Evolutionary conservation across 2,329 filamentous ascomycete genomes (phyloP), one percentile per base, ranked within the genome.

Genomic region (Penicillium sp.): DNA sequence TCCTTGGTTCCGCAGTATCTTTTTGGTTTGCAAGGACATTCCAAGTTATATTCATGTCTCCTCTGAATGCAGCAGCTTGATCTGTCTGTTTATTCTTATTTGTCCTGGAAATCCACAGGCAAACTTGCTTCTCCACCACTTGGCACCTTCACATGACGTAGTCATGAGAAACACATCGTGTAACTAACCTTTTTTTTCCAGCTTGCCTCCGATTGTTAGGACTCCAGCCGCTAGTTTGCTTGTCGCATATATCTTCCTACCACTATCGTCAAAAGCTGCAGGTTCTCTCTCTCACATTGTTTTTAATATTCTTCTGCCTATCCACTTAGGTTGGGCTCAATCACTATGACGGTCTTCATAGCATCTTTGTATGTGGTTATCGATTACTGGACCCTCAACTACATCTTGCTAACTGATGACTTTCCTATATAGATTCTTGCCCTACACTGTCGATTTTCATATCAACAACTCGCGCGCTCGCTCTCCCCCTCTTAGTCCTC

Each of bases 401-500:
- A 38, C 29, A 25, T 15, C 21, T 41, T 23, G 27, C 61, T 62
- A 52, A 67, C 41, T n/a, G 31, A 23, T 42, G 25, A 15, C 19
- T 45, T 25, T n/a, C 3, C 25, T 1, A 2, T 29, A 4, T 50
- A 96, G 93, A 57, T 96, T 96, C 73, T 84, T 97, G 37, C 93
- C 93, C 35, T 93, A 96, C 74, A 97, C 93, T 41, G 82, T 96
- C 69, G 88, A 96, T 75, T 97, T 97, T 75, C 87, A 88, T 66
- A 81, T 90, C 56, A 84, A 75, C 46, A 67, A 70, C 21, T 61
- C 65, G 27, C 67, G 68, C 52, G 59, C 68, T 60, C 57, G 81
- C 80, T 33, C 78, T 80, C 51, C 77, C 75, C 57, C 77, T 71
- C 61, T 71, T 70, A 59, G 72, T 67, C 63, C 72, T 51, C 57